Evolutionary conservation across 2,329 filamentous ascomycete genomes (phyloP), one percentile per base, ranked within the genome.

Genomic region (Emericellopsis cladophorae): DNA sequence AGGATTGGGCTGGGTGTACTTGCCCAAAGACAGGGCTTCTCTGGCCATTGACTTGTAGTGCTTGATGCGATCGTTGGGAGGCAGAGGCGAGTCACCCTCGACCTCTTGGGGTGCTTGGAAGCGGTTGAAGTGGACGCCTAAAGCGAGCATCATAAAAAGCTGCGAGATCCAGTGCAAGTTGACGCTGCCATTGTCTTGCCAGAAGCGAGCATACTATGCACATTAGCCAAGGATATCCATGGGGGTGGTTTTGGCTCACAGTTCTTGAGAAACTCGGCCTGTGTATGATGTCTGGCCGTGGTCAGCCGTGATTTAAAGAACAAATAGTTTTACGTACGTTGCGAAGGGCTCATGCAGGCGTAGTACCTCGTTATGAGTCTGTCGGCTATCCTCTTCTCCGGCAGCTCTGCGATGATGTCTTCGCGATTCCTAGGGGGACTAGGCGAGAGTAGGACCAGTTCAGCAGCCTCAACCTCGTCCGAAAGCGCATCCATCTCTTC

Each of bases 341-440:
- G 51, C 33, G 70, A 68, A 15, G 72, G 70, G 41, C 64, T 71
- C 45, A 67, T 64, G 0, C 70, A 71, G 41, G 62, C 61, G 48
- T 77, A 76, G 49, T 74, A 76, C 37, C 66, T 57, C 47, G 65
- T 66, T 44, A 76, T 60, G 31, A 76, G 56, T 31, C 65, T 61
- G 48, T 76, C 72, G 8, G 66, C 62, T 5, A 72, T 53, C 2
- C 51, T 50, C 33, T 62, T 62, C 16, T 66, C 58, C 3, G 74
- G 72, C 8, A 78, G 47, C 34, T 64, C 48, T n/a, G 53, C 55
- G 3, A 78, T 44, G 16, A 78, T 49, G 8, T 74, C 67, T 5
- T 62, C 51, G 23, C 64, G 67, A 37, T 57, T 67, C 7, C 53
- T 58, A 8, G 65, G 60, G 4, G 53, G 51, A 35, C 55, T 54